phyloP scores from a whole-genome alignment of 192 early-diverging fungal genomes.

The Coemansia sp. region DNA sequence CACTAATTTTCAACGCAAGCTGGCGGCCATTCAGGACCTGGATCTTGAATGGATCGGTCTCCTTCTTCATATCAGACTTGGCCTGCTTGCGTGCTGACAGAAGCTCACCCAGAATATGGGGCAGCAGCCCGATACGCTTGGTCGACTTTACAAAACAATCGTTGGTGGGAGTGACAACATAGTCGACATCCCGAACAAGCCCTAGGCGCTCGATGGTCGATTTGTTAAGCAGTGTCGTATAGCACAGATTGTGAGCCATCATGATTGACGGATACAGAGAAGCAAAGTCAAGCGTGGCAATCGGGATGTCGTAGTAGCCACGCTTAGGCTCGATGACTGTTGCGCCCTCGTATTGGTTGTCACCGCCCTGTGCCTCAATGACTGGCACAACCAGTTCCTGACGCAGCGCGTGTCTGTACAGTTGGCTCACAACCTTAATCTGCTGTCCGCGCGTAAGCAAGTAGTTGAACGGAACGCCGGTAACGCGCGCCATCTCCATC shows the following conservation, averaged over 20 bases:
- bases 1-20: slow-evolving; percentile 92
- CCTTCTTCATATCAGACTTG: slow-evolving; percentile 92
- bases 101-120: slow-evolving; percentile 86
- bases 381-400: slow-evolving; percentile 90
- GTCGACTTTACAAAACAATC: slow-evolving; percentile 84
- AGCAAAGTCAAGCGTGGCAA: slow-evolving; percentile 97
- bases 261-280: slow-evolving; percentile 99
- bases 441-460: slow-evolving; percentile 93
- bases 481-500: slow-evolving; percentile 98
- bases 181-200: slow-evolving; percentile 79
- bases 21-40: slow-evolving; percentile 96
- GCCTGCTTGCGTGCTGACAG: slow-evolving; percentile 90
- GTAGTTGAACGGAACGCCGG: slow-evolving; percentile 94
- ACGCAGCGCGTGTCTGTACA: slow-evolving; percentile 82
- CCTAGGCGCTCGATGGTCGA: slow-evolving; percentile 62
- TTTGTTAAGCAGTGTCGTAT: slow-evolving; percentile 78
- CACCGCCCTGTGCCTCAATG: slow-evolving; percentile 75
- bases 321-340: slow-evolving; percentile 93
- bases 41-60: slow-evolving; percentile 92
- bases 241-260: slow-evolving; percentile 99
- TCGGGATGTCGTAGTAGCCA: slow-evolving; percentile 94
- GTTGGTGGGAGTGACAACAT: slow-evolving; percentile 85
- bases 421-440: slow-evolving; percentile 97
- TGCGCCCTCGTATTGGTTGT: slow-evolving; percentile 94
- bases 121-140: slow-evolving; percentile 81